Evolutionary conservation across 2,329 filamentous ascomycete genomes (phyloP).

Genomic region (Calonectria naviculata): DNA sequence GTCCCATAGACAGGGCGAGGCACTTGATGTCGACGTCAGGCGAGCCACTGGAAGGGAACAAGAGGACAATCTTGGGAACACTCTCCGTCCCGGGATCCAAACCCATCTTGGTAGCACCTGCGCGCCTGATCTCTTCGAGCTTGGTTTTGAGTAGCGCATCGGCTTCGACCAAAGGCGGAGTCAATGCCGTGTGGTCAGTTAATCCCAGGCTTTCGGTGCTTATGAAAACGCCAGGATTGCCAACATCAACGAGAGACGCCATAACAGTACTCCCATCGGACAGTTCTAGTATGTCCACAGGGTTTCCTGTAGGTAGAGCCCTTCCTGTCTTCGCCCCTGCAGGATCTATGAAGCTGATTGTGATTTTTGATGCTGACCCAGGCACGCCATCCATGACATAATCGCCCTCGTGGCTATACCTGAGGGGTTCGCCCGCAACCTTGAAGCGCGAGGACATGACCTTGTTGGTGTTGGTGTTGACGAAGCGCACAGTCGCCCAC

Average conservation of each 20-base stretch:
- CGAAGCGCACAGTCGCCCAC: slow-evolving; percentile 65
- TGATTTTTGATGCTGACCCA: slow-evolving; percentile 66
- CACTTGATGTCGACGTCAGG: slow-evolving; percentile 54
- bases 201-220: slow-evolving; percentile 61
- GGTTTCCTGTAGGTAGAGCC: slow-evolving; percentile 61
- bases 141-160: slow-evolving; percentile 54
- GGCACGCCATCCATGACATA: slow-evolving; percentile 74
- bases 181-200: slow-evolving; percentile 59
- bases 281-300: slow-evolving; percentile 60
- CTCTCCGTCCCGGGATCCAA: slow-evolving; percentile 58
- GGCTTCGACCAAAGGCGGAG: slow-evolving; percentile 64
- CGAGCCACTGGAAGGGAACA: slow-evolving; percentile 50
- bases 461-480: slow-evolving; percentile 79
- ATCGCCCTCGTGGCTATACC: slow-evolving; percentile 53
- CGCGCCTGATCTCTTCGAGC: slow-evolving; percentile 66
- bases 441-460: slow-evolving; percentile 69
- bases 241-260: slow-evolving; percentile 71
- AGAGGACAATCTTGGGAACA: slow-evolving; percentile 70
- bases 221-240: slow-evolving; percentile 74
- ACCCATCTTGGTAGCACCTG: slow-evolving; percentile 71
- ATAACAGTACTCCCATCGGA: slow-evolving; percentile 48
- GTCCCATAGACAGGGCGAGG: slow-evolving; percentile 63
- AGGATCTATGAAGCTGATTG: slow-evolving; percentile 71
- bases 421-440: slow-evolving; percentile 52
- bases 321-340: slow-evolving; percentile 72